Evolutionary conservation across 129 eudicot genomes (phyloP).

Genomic region (Rutidosis leptorrhynchoides): DNA sequence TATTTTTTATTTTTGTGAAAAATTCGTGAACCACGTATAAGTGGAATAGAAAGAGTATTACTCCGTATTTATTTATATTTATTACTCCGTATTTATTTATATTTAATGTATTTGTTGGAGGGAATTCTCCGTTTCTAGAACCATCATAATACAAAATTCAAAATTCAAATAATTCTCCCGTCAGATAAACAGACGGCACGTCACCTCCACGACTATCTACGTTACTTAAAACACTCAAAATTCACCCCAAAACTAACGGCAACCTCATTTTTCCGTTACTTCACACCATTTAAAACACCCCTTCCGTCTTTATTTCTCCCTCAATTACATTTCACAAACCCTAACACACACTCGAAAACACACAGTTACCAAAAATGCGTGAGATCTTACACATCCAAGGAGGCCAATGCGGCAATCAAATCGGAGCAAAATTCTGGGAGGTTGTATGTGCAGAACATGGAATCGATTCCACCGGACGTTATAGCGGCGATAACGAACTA

Average conservation of each 20-base stretch:
- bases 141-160: background rate
- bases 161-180: constrained; percentile 27
- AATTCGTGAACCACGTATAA: no score
- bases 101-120: no score
- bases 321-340: constrained; percentile 19
- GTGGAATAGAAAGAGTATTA: no score
- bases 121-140: background rate
- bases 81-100: no score
- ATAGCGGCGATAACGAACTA: constrained; percentile 50
- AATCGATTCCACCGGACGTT: constrained; percentile 68
- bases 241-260: constrained; percentile 24
- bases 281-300: constrained; percentile 22
- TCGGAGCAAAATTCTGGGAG: constrained; percentile 69
- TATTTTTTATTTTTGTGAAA: no score
- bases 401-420: constrained; percentile 80
- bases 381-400: constrained; percentile 71
- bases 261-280: constrained; percentile 24
- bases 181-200: constrained; percentile 15
- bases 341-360: background rate
- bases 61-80: no score
- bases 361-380: constrained; percentile 42
- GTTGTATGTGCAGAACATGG: constrained; percentile 79
- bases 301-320: constrained; percentile 1
- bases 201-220: constrained; percentile 16
- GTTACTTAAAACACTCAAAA: background rate